Evolutionary conservation across 2,329 filamentous ascomycete genomes (phyloP).

Genomic region (Rhinocladiella mackenziei): DNA sequence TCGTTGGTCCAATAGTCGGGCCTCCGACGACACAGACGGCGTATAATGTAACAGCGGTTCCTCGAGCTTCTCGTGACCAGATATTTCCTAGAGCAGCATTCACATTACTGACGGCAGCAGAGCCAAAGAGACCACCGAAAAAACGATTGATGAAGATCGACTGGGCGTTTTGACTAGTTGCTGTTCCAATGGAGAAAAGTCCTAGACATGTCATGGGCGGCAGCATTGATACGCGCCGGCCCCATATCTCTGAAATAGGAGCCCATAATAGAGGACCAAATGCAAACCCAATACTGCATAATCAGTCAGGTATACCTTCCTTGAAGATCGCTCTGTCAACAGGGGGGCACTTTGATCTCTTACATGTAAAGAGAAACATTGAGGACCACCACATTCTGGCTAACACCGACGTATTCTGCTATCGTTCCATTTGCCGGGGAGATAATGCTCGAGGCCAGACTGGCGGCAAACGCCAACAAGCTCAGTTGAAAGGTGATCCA

Average conservation of each 20-base stretch:
- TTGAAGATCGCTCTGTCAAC: not conserved
- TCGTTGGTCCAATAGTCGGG: conserved; percentile 41
- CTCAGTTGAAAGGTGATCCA: conserved; percentile 50
- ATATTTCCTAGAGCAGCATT: conserved; percentile 45
- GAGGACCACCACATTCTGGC: conserved; percentile 44
- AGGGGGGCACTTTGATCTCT: not conserved
- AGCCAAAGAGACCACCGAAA: conserved; percentile 45
- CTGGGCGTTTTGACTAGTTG: conserved; percentile 37
- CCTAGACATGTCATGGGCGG: conserved; percentile 42
- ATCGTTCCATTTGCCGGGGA: conserved; percentile 46
- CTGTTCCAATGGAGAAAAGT: conserved; percentile 47
- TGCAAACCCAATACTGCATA: conserved; percentile 34
- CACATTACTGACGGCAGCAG: conserved; percentile 43
- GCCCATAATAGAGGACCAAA: conserved; percentile 43
- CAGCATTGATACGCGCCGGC: conserved; percentile 44
- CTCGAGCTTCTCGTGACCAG: conserved; percentile 38
- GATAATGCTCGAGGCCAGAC: conserved; percentile 50
- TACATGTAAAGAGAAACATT: conserved; percentile 46
- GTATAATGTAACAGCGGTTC: conserved; percentile 40
- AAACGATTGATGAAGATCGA: conserved; percentile 43
- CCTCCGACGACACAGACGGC: conserved; percentile 41
- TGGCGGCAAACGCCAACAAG: conserved; percentile 49
- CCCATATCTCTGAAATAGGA: conserved; percentile 45
- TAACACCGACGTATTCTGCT: conserved; percentile 42
- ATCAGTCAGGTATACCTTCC: not conserved